Evolutionary conservation across 345 rosid species (phyloP).

Genomic region (Lepidium africanum): DNA sequence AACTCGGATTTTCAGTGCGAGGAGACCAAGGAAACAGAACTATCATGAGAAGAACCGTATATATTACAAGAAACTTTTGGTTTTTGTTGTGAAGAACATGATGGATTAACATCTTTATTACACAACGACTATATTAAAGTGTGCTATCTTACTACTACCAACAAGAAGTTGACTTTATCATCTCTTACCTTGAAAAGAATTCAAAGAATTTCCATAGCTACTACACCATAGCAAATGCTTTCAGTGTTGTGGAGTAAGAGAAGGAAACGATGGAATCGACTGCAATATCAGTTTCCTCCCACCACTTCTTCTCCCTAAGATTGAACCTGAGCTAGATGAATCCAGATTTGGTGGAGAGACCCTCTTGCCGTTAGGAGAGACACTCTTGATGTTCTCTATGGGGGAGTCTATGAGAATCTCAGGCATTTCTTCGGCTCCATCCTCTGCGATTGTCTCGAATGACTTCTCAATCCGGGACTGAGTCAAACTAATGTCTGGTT

Average conservation of each 20-base stretch:
- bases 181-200: conserved; percentile 20
- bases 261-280: conserved; percentile 91
- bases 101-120: conserved; percentile 28
- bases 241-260: conserved; percentile 81
- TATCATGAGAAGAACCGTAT: neutral
- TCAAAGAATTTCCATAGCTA: conserved; percentile 21
- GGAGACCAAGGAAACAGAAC: too few relatives aligned
- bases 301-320: conserved; percentile 51
- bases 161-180: conserved; percentile 26
- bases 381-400: conserved; percentile 34
- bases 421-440: conserved; percentile 41
- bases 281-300: conserved; percentile 85
- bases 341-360: conserved; percentile 70
- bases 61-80: conserved; percentile 1
- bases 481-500: conserved; percentile 37
- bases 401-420: conserved; percentile 49
- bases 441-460: conserved; percentile 38
- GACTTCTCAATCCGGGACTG: conserved; percentile 32
- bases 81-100: conserved; percentile 3
- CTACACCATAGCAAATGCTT: neutral
- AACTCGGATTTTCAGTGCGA: neutral
- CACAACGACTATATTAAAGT: conserved; percentile 4
- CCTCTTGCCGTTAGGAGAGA: conserved; percentile 92
- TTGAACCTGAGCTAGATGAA: conserved; percentile 39
- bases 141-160: conserved; percentile 28